Conservation (phyloP, 139 green algal genomes). For the Chlamydomonas sp. region DNA sequence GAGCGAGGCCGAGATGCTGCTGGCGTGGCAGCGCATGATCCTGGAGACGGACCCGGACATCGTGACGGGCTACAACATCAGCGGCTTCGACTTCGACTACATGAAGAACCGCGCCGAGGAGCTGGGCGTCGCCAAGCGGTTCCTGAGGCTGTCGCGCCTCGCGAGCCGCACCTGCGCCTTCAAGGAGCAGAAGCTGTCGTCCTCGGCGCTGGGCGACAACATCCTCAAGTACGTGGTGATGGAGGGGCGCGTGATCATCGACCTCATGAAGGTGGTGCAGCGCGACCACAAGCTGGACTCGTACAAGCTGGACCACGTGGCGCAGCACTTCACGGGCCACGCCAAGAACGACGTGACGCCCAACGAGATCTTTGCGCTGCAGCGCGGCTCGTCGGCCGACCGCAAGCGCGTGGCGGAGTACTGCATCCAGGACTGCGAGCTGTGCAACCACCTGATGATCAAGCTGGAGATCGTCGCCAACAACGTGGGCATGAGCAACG, state of each 20-base stretch:
- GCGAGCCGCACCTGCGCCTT: not conserved
- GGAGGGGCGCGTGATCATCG: constrained; percentile 15
- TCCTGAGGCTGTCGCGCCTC: not conserved
- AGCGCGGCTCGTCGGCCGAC: constrained; percentile 7
- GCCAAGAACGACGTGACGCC: constrained; percentile 24
- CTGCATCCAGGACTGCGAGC: constrained; percentile 28
- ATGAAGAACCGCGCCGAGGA: constrained; percentile 13
- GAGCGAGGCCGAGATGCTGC: constrained; percentile 14
- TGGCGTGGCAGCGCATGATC: not conserved
- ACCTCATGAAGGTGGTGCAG: constrained; percentile 29
- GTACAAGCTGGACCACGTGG: constrained; percentile 24
- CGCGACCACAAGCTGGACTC: constrained; percentile 24
- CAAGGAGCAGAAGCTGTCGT: not conserved
- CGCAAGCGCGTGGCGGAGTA: constrained; percentile 16
- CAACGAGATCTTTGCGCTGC: constrained; percentile 21
- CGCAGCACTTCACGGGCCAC: constrained; percentile 9
- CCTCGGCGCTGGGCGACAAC: constrained; percentile 28
- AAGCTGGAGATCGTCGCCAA: constrained; percentile 21
- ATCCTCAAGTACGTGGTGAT: constrained; percentile 14
- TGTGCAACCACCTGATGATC: constrained; percentile 8
- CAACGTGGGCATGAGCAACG: constrained; percentile 24
- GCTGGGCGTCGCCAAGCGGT: not conserved
- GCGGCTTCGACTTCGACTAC: constrained; percentile 26
- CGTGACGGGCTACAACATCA: constrained; percentile 21
- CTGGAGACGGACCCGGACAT: constrained; percentile 14